These are phyloP conservation scores for Penicillium sp. DNA, from an alignment of 2,329 filamentous ascomycete species.

Conservation along the genomic window DNA sequence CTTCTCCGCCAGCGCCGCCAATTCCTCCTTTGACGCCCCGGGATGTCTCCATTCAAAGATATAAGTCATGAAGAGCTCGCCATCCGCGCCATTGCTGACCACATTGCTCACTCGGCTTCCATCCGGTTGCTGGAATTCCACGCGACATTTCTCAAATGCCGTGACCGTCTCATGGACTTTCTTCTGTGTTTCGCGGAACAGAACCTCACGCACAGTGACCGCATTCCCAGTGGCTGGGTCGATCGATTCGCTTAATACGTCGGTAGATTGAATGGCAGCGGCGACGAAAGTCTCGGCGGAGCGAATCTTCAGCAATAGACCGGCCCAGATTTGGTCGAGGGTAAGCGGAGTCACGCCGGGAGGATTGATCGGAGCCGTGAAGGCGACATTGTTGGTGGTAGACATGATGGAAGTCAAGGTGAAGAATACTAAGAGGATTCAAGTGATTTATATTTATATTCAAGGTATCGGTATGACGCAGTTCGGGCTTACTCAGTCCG, in stretches of 20 bases:
- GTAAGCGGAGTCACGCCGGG: slow-evolving; percentile 27
- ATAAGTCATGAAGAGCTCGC: slow-evolving; percentile 39
- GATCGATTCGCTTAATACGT: slow-evolving; percentile 23
- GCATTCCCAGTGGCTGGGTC: slow-evolving; percentile 20
- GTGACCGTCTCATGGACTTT: slow-evolving; percentile 25
- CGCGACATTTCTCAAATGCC: slow-evolving; percentile 20
- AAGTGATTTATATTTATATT: neutral
- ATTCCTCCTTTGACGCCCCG: slow-evolving; percentile 16
- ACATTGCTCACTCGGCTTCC: slow-evolving; percentile 26
- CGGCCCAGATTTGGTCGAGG: slow-evolving; percentile 34
- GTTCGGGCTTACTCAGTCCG: too few relatives aligned
- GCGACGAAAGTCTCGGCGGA: slow-evolving; percentile 30
- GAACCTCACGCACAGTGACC: slow-evolving; percentile 26
- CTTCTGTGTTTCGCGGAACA: slow-evolving; percentile 24
- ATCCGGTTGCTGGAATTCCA: slow-evolving; percentile 27
- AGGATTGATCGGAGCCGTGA: slow-evolving; percentile 37
- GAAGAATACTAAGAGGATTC: neutral
- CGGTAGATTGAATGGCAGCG: slow-evolving; percentile 25
- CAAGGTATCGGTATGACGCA: too few relatives aligned
- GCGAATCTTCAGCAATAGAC: slow-evolving; percentile 26
- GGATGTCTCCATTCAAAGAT: slow-evolving; percentile 39
- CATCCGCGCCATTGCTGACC: slow-evolving; percentile 28
- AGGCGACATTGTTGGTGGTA: slow-evolving; percentile 33
- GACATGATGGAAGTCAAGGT: slow-evolving; percentile 8
- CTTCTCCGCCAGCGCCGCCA: slow-evolving; percentile 12